Base-by-base conservation (phyloP, 192 early-diverging fungal genomes). In the Jimgerdemannia lactiflua region DNA sequence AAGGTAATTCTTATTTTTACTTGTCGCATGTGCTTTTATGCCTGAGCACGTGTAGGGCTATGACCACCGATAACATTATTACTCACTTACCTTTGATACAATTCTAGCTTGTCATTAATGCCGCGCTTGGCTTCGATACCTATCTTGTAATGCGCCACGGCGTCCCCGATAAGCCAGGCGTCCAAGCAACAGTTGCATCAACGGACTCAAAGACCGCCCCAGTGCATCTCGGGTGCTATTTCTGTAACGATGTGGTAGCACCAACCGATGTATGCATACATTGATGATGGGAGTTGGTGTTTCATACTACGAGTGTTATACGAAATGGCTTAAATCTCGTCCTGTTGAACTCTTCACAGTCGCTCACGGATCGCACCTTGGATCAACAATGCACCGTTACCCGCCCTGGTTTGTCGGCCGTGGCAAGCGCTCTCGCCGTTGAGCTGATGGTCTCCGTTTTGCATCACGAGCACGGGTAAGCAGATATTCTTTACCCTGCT, bases 351-450 rank as follows among this genome's bases (percentile, higher is more conserved):
- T 29, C 29, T 63, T 44, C 43, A 63, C 74, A 92, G 91, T 98
- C 98, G 18, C 86, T 98, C 4, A 92, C 89, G 10, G 95, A 97
- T 82, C 88, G 98, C 44, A 97, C 97, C 0, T 84, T 99, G 66
- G 98, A 99, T 79, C 98, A 99, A 78, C 95, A 97, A 88, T 99
- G 98, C 79, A 99, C 98, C 0, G 98, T 99, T 4, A 97, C 98
- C 3, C 87, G 98, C 19, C 98, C 98, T 4, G 98, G 98, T 3
- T 78, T 99, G n/a, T 92, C 97, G 9, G 91, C 94, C 4, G 87
- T 98, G 67, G 95, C 98, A 2, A 88, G 89, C 63, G 95, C 95
- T 4, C 80, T 89, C 49, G 94, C 95, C 0, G 97, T 96, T 4
- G 98, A 99, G 85, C 86, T 99, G 80, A 84, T 98, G 77, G 89